Conservation (phyloP, 352 stramenopile species). For the Thraustochytrium sp. region DNA sequence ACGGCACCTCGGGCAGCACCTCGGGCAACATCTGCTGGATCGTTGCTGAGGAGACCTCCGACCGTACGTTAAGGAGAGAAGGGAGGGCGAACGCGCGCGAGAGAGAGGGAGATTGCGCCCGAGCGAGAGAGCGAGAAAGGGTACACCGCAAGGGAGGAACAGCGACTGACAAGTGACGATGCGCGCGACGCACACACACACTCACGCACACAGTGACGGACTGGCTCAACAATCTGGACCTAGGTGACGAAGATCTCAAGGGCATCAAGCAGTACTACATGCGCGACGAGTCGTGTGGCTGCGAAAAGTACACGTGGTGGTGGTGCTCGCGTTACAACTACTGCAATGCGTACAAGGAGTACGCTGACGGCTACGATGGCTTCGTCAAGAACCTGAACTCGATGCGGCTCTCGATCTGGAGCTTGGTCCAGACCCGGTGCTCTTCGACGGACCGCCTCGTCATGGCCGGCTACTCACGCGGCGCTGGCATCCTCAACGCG, state of each 20-base stretch:
- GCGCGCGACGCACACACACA: not conserved
- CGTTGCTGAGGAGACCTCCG: not conserved
- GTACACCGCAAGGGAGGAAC: too few species aligned
- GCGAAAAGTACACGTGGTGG: not conserved
- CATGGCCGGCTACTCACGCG: not conserved
- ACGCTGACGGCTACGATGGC: not conserved
- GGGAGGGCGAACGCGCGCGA: too few species aligned
- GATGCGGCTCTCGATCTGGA: not conserved
- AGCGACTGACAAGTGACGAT: not conserved
- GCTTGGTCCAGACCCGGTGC: not conserved
- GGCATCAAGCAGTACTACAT: not conserved
- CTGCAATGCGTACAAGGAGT: not conserved
- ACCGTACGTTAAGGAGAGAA: not conserved
- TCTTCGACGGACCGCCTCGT: not conserved
- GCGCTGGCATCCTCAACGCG: not conserved
- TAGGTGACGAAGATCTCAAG: not conserved
- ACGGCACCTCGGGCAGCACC: not conserved
- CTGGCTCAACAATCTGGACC: conserved; percentile 13
- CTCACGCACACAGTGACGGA: not conserved
- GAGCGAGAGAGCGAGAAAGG: too few species aligned
- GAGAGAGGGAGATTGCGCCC: too few species aligned
- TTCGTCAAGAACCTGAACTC: conserved; percentile 25
- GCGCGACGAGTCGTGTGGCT: conserved; percentile 11
- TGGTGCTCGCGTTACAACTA: conserved; percentile 32
- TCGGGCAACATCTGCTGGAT: not conserved